Percentiles rank a stretch among this genome's conserved stretches.
Evolutionary conservation across 768 basidiomycete species (phyloP).

Genomic region (Boletus speciosus): DNA sequence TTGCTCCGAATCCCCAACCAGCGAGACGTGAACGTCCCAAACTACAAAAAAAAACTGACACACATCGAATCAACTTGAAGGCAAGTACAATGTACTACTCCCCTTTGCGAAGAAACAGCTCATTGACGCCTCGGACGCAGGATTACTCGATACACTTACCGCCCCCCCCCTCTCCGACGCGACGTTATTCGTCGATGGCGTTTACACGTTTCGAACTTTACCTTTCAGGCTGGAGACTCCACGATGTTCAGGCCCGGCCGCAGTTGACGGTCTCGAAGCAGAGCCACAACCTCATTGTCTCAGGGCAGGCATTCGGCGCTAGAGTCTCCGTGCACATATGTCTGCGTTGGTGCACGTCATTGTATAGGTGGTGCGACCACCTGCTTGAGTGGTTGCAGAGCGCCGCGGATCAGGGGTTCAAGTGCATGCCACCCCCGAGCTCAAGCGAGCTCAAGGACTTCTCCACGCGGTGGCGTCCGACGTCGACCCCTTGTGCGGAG

Average conservation of each 20-base stretch:
- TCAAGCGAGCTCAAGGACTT: conserved; percentile 3
- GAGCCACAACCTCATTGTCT: conserved; percentile 21
- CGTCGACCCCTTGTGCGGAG: background rate
- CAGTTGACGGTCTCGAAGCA: conserved; percentile 21
- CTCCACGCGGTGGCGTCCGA: conserved; percentile 1
- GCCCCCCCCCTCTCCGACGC: background rate
- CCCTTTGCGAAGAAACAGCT: background rate
- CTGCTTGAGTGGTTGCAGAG: conserved; percentile 3
- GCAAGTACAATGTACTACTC: background rate
- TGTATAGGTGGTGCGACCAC: conserved; percentile 12
- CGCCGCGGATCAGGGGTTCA: background rate
- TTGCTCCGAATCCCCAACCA: background rate
- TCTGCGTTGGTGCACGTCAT: conserved; percentile 25
- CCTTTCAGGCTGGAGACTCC: conserved; percentile 20
- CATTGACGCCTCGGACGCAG: conserved; percentile 3
- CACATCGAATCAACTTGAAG: background rate
- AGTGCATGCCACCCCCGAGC: background rate
- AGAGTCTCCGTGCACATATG: conserved; percentile 19
- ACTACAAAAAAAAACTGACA: background rate
- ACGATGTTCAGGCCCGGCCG: conserved; percentile 18
- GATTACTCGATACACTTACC: background rate
- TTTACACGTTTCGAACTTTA: conserved; percentile 27
- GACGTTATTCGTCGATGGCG: conserved; percentile 9
- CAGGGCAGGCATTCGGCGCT: conserved; percentile 25
- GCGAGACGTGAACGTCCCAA: background rate